Evolutionary conservation across 768 basidiomycete species (phyloP).

Genomic region (Crepidotus variabilis): DNA sequence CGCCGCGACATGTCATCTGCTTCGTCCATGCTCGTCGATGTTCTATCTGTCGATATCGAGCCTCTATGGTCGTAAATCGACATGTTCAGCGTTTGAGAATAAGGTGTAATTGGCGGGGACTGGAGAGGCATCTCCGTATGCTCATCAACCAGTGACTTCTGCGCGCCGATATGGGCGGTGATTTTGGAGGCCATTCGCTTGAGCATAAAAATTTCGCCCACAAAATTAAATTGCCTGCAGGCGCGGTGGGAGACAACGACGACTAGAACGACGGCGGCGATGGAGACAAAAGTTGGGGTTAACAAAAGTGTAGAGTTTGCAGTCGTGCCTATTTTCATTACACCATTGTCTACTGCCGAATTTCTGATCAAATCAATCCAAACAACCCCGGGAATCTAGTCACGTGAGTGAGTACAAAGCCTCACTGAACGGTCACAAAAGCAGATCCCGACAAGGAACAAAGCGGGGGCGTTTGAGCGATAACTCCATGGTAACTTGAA

Average conservation of each 20-base stretch:
- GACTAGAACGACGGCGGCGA: not conserved
- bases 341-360: slow-evolving; percentile 26
- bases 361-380: slow-evolving; percentile 6
- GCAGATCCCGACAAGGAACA: slow-evolving; percentile 22
- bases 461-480: slow-evolving; percentile 2
- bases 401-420: slow-evolving; percentile 16
- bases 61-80: slow-evolving; percentile 52
- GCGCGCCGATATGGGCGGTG: slow-evolving; percentile 33
- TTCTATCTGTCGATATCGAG: slow-evolving; percentile 67
- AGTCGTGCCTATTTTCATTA: slow-evolving; percentile 7
- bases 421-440: slow-evolving; percentile 5
- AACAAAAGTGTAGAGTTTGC: slow-evolving; percentile 4
- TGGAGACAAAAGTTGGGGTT: slow-evolving; percentile 4
- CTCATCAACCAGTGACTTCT: slow-evolving; percentile 20
- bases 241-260: slow-evolving; percentile 10
- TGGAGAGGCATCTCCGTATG: slow-evolving; percentile 12
- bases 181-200: slow-evolving; percentile 51
- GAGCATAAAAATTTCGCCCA: slow-evolving; percentile 31
- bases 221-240: not conserved
- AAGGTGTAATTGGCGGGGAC: slow-evolving; percentile 24
- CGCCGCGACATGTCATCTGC: slow-evolving; percentile 15
- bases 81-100: slow-evolving; percentile 24
- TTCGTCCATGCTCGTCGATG: slow-evolving; percentile 37
- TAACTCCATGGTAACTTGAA: not conserved
- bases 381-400: slow-evolving; percentile 1